A percentile compares a stretch with the other conserved stretches of the same genome.
phyloP scores from a whole-genome alignment of 164 flowering plant species.

The Vitis riparia region DNA sequence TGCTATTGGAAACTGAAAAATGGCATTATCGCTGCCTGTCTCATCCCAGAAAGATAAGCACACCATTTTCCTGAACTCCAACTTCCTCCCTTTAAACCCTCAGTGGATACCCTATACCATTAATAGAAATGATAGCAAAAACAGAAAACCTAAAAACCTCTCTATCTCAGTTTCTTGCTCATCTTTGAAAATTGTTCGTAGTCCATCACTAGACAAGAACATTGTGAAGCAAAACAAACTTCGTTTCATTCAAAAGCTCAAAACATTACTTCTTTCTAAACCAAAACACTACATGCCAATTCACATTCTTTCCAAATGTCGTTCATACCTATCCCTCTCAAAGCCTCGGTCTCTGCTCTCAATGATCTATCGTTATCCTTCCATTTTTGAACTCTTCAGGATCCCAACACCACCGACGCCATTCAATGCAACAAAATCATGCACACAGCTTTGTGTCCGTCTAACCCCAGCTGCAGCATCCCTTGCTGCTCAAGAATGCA shows the following conservation, averaged over 20 bases:
- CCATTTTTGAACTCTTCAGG: conserved; percentile 71
- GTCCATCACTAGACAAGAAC: conserved; percentile 60
- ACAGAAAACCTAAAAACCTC: not conserved
- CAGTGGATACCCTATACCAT: not conserved
- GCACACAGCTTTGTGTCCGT: conserved; percentile 65
- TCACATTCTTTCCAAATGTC: conserved; percentile 70
- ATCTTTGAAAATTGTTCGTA: conserved; percentile 46
- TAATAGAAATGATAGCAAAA: not conserved
- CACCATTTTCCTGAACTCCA: conserved; percentile 6
- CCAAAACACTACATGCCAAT: conserved; percentile 77
- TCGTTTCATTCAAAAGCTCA: conserved; percentile 83
- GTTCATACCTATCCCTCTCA: conserved; percentile 64
- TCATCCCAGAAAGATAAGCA: conserved; percentile 9
- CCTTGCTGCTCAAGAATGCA: conserved; percentile 51
- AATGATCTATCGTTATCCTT: conserved; percentile 83
- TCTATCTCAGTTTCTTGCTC: conserved; percentile 27
- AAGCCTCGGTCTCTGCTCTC: conserved; percentile 53
- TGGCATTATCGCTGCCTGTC: conserved; percentile 15
- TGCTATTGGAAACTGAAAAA: not conserved
- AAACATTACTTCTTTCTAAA: conserved; percentile 79
- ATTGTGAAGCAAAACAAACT: conserved; percentile 67
- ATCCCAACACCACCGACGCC: conserved; percentile 53
- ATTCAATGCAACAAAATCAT: conserved; percentile 39
- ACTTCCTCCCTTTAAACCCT: conserved; percentile 6
- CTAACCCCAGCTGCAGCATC: conserved; percentile 68